Conservation (phyloP, 2,329 filamentous ascomycete genomes). For the Fusarium avenaceum region DNA sequence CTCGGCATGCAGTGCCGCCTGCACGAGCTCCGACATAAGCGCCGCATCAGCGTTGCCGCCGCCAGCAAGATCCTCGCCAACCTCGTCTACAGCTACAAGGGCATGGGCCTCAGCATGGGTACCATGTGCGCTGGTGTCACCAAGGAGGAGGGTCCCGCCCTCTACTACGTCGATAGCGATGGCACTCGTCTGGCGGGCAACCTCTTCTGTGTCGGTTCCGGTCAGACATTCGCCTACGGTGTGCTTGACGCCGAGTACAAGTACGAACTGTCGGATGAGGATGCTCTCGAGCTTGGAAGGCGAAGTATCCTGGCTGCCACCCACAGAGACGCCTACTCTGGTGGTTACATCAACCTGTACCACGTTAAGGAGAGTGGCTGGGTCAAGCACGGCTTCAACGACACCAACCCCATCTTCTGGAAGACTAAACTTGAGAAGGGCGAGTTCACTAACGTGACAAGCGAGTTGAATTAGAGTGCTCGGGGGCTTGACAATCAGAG, state of each 20-base stretch:
- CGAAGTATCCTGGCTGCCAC: constrained; percentile 96
- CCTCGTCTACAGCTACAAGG: constrained; percentile 98
- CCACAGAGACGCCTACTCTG: constrained; percentile 97
- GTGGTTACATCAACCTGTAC: constrained; percentile 98
- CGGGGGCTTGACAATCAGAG: constrained; percentile 17
- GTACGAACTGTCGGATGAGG: constrained; percentile 88
- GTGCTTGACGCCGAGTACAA: constrained; percentile 95
- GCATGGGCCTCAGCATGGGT: constrained; percentile 98
- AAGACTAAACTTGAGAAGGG: constrained; percentile 98
- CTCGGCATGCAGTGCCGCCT: constrained; percentile 99
- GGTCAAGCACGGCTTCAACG: constrained; percentile 98
- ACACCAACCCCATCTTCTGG: constrained; percentile 99
- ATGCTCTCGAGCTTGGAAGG: constrained; percentile 89
- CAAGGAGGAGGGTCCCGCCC: constrained; percentile 92
- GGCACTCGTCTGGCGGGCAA: constrained; percentile 93
- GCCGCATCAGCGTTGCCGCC: constrained; percentile 96
- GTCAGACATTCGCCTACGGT: constrained; percentile 98
- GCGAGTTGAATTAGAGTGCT: constrained; percentile 69
- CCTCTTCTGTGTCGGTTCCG: constrained; percentile 97
- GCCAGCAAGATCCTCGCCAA: constrained; percentile 99
- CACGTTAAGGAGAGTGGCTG: constrained; percentile 99
- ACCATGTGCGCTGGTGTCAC: constrained; percentile 99
- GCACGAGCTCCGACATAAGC: constrained; percentile 99
- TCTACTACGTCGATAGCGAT: constrained; percentile 98
- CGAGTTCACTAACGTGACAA: constrained; percentile 96